Base-by-base conservation (phyloP, 1,284 basidiomycete species). In the Marasmius sp. region DNA sequence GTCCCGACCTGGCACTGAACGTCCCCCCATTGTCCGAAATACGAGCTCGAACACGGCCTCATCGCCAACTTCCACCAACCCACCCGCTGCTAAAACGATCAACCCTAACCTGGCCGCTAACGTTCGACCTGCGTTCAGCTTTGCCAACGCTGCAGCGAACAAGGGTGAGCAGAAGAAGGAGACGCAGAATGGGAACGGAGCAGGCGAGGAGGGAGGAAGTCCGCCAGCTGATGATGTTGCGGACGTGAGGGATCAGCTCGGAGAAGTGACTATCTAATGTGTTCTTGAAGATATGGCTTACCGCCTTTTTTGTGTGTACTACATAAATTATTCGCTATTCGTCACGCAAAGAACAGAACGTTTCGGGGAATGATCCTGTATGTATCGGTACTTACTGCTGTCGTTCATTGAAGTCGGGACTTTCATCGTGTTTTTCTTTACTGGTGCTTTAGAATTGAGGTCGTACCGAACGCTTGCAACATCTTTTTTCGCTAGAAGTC, bases 51-150 rank as follows among this genome's bases (percentile, higher is more conserved):
- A 76, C 12, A 72, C 80, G 3, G 75, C 80, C 1, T 74, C 81
- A 41, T 62, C 74, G 6, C 66, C 74, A 36, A 63, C 74, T 5
- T 65, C 77, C 20, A 71, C 75, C 20, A 67, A 71, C 18, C 68
- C 75, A 37, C 71, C 76, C 33, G 64, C 76, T 1, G 69, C 76
- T 9, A 77, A 74, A 63, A 59, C 66, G 36, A 64, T 71, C 58
- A 61, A 63, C 33, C 58, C 72, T 34, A 60, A 60, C 37, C 36
- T 76, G 39, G 74, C 75, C 14, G 75, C 81, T 1, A 83, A 69
- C 49, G 81, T 92, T 12, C 80, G 89, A 54, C 85, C 90, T 0
- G 79, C 80, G 1, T 77, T 92, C 66, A 92, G 89, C 70, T 92
- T 92, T 66, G 90, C 89, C 0, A 87, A 77, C 57, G 88, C 83